Percentiles rank a stretch among this genome's conserved stretches.
phyloP scores from a whole-genome alignment of 176 grass and related monocot genomes.

The Hyparrhenia diplandra region DNA sequence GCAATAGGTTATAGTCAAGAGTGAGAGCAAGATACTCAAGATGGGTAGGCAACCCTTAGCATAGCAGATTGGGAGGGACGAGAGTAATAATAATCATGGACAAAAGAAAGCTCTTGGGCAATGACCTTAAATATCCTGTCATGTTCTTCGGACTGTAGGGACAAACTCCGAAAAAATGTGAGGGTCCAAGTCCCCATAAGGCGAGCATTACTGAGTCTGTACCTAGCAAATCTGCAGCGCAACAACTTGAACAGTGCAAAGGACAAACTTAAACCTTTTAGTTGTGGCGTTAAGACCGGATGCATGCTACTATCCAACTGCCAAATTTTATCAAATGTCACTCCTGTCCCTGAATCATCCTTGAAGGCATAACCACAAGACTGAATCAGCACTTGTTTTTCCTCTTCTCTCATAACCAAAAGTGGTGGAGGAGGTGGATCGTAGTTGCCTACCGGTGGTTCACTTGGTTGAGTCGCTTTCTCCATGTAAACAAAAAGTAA shows the following conservation, averaged over 20 bases:
- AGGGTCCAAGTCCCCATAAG: rapidly evolving
- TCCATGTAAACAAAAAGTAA: slow-evolving; percentile 1
- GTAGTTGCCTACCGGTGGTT: not conserved
- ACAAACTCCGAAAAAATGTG: not conserved
- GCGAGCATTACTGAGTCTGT: not conserved
- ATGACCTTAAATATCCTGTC: not conserved
- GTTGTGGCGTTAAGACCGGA: not conserved
- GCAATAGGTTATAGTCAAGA: not conserved
- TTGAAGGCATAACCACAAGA: not conserved
- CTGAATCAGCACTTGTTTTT: not conserved
- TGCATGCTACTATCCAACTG: not conserved
- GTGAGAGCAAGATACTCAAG: not conserved
- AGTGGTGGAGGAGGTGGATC: not conserved
- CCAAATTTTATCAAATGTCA: slow-evolving; percentile 1
- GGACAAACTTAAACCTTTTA: slow-evolving; percentile 12
- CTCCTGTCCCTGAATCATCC: not conserved
- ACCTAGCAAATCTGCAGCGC: not conserved
- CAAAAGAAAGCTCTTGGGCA: slow-evolving; percentile 11
- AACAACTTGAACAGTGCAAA: slow-evolving; percentile 11
- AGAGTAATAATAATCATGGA: slow-evolving; percentile 12
- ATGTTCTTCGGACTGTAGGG: not conserved
- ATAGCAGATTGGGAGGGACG: not conserved
- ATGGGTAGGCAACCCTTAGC: too few relatives aligned
- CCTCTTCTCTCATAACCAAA: not conserved
- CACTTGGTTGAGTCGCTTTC: not conserved